phyloP scores from a whole-genome alignment of 129 eudicot genomes.

The Lactuca sativa region DNA sequence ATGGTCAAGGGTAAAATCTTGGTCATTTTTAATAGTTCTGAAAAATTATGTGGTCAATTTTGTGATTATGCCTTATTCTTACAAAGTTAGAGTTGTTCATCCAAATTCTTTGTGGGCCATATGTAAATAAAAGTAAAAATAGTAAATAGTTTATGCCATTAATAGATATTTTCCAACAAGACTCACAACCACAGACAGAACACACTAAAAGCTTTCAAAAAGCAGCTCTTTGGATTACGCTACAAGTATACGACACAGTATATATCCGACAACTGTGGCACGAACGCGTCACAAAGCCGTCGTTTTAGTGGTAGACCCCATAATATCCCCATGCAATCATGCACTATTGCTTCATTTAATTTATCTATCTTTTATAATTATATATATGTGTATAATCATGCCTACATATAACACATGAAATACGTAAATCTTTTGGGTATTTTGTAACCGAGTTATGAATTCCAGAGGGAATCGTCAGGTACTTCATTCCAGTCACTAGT shows the following conservation, averaged over 20 bases:
- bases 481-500: conserved; percentile 39
- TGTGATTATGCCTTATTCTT: neutral
- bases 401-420: conserved; percentile 8
- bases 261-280: neutral
- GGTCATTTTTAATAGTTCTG: neutral
- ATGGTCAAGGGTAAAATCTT: neutral
- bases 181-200: neutral
- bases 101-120: neutral
- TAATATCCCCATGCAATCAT: conserved; percentile 14
- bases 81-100: neutral
- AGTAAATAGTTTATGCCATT: neutral
- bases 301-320: conserved; percentile 5
- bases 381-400: conserved; percentile 1
- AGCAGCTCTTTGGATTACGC: neutral
- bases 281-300: neutral
- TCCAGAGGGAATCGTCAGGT: conserved; percentile 54
- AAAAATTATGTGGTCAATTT: too few species aligned
- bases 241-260: neutral
- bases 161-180: neutral
- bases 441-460: conserved; percentile 14
- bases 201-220: neutral
- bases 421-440: neutral
- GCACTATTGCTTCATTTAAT: conserved; percentile 4
- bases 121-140: neutral
- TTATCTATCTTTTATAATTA: conserved; percentile 7